Conservation (phyloP, 257 asterid species). For the Coffea eugenioides region DNA sequence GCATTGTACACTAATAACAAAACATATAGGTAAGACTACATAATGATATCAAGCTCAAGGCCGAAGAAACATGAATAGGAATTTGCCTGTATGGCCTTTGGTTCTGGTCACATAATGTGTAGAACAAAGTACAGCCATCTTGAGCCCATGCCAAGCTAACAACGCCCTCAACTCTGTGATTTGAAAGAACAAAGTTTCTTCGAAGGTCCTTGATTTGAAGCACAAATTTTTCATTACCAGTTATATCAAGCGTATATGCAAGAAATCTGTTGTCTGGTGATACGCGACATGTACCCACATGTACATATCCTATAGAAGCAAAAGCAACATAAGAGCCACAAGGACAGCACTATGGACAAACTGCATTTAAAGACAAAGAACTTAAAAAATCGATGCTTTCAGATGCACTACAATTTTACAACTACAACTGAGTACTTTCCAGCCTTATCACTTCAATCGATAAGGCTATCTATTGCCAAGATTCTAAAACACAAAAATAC, state of each 20-base stretch:
- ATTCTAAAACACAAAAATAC: too few relatives aligned
- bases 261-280: conserved; percentile 87
- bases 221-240: conserved; percentile 68
- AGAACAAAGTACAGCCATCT: conserved; percentile 65
- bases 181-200: conserved; percentile 41
- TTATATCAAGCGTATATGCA: conserved; percentile 73
- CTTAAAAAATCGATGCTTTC: too few relatives aligned
- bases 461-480: too few relatives aligned
- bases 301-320: conserved; percentile 76
- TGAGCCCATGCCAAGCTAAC: conserved; percentile 94
- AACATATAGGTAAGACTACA: conserved; percentile 29
- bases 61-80: conserved; percentile 14
- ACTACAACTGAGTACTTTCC: too few relatives aligned
- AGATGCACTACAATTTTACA: too few relatives aligned
- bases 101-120: conserved; percentile 70
- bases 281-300: conserved; percentile 88
- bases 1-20: conserved; percentile 59
- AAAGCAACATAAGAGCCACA: not conserved
- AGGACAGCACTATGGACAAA: too few relatives aligned
- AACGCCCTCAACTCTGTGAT: conserved; percentile 57
- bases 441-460: too few relatives aligned
- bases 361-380: too few relatives aligned
- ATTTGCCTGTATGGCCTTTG: conserved; percentile 88
- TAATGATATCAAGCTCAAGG: conserved; percentile 8
- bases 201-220: conserved; percentile 79